Evolutionary conservation across 331 rosid species (phyloP).

Genomic region (Prunus yedoensis): DNA sequence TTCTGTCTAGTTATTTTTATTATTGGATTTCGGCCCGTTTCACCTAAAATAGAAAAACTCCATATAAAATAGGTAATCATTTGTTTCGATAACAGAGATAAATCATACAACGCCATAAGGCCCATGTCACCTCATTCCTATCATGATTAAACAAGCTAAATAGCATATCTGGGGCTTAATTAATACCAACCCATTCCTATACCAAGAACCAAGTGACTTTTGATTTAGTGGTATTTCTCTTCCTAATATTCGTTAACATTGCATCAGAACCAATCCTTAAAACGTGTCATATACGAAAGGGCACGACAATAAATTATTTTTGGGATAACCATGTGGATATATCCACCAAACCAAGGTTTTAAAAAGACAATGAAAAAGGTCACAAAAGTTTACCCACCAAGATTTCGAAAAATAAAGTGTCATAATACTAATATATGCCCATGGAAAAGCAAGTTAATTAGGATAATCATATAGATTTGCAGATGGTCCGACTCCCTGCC

Average conservation of each 20-base stretch:
- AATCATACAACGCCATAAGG: too few species aligned
- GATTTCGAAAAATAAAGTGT: background rate
- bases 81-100: too few species aligned
- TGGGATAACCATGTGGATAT: background rate
- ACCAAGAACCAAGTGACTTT: too few species aligned
- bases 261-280: background rate
- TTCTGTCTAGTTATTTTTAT: too few species aligned
- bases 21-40: too few species aligned
- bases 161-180: too few species aligned
- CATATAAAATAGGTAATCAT: too few species aligned
- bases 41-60: too few species aligned
- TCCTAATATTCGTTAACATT: background rate
- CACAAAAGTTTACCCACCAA: background rate
- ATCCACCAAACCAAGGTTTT: background rate
- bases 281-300: background rate
- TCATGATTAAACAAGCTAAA: too few species aligned
- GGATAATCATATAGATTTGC: background rate
- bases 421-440: background rate
- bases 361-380: background rate
- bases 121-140: too few species aligned
- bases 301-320: background rate
- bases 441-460: conserved; percentile 4
- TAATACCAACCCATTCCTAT: too few species aligned
- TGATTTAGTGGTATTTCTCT: too few species aligned
- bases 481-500: background rate